These are phyloP conservation scores for Fusarium algeriense DNA, from an alignment of 2,329 filamentous ascomycete genomes.

Conservation along the genomic window DNA sequence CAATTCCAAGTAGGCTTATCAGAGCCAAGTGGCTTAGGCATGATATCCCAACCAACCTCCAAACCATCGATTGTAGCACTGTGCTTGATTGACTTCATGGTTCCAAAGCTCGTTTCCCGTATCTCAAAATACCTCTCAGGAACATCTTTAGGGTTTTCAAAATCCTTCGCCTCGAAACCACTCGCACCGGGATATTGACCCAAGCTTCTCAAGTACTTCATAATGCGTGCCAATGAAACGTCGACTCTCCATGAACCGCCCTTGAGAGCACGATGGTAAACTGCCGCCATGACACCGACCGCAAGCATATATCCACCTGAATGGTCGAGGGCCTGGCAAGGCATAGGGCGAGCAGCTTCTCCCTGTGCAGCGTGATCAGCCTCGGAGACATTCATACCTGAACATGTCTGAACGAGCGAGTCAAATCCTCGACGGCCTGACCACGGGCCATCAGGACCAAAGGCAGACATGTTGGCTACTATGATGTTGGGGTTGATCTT, in stretches of 20 bases:
- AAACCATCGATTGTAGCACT: slow-evolving; percentile 60
- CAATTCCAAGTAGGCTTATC: slow-evolving; percentile 57
- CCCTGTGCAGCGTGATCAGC: slow-evolving; percentile 58
- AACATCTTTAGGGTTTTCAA: slow-evolving; percentile 48
- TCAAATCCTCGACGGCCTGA: slow-evolving; percentile 64
- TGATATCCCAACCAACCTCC: slow-evolving; percentile 61
- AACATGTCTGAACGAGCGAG: slow-evolving; percentile 64
- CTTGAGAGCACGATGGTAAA: slow-evolving; percentile 59
- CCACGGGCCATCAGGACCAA: slow-evolving; percentile 59
- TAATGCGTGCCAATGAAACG: slow-evolving; percentile 66
- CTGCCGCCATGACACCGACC: slow-evolving; percentile 63
- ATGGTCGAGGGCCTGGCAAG: slow-evolving; percentile 69
- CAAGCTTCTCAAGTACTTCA: slow-evolving; percentile 67
- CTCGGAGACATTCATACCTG: slow-evolving; percentile 68
- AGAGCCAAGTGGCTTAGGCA: slow-evolving; percentile 63
- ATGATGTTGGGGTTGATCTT: slow-evolving; percentile 59
- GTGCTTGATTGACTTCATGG: slow-evolving; percentile 61
- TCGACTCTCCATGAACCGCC: slow-evolving; percentile 64
- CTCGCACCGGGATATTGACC: slow-evolving; percentile 60
- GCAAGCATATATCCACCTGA: slow-evolving; percentile 67
- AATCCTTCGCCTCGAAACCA: slow-evolving; percentile 57
- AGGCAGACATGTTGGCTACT: slow-evolving; percentile 65
- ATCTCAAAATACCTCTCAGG: slow-evolving; percentile 57
- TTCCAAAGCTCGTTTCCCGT: slow-evolving; percentile 59
- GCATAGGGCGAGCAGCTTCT: slow-evolving; percentile 57